Evolutionary conservation across 169 alveolate genomes (phyloP).

Genomic region (Babesia bovis): DNA sequence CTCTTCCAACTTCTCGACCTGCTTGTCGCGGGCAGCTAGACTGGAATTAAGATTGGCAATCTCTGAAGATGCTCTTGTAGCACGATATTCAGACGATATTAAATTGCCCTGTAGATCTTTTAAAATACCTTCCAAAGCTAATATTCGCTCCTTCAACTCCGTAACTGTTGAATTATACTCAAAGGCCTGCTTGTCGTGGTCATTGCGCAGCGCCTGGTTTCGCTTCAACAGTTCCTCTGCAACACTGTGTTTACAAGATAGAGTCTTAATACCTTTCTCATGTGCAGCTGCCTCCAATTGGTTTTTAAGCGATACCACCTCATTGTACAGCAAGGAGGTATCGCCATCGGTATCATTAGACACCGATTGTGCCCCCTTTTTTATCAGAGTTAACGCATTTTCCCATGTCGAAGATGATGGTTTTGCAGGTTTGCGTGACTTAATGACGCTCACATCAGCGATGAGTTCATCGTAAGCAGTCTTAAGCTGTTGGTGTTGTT

Average conservation of each 20-base stretch:
- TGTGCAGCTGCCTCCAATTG: slow-evolving; percentile 40
- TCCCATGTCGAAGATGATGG: slow-evolving; percentile 42
- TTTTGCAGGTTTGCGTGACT: slow-evolving; percentile 19
- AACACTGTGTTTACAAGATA: neutral
- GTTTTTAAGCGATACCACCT: slow-evolving; percentile 41
- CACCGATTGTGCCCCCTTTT: slow-evolving; percentile 18
- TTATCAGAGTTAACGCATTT: slow-evolving; percentile 32
- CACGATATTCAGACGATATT: slow-evolving; percentile 20
- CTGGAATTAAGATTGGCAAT: slow-evolving; percentile 22
- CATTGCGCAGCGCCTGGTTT: slow-evolving; percentile 10
- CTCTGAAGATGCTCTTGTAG: slow-evolving; percentile 16
- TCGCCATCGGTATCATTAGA: slow-evolving; percentile 16
- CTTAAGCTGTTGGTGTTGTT: slow-evolving; percentile 47
- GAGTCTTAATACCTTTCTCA: slow-evolving; percentile 31
- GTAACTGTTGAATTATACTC: slow-evolving; percentile 39
- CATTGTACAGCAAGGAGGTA: slow-evolving; percentile 25
- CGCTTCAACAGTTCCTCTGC: slow-evolving; percentile 38
- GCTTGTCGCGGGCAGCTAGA: slow-evolving; percentile 1
- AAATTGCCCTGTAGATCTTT: slow-evolving; percentile 48
- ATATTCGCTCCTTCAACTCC: slow-evolving; percentile 58
- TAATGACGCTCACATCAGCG: slow-evolving; percentile 40
- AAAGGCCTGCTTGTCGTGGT: slow-evolving; percentile 34
- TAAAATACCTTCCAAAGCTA: slow-evolving; percentile 50
- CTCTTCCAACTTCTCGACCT: slow-evolving; percentile 26
- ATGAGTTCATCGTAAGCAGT: slow-evolving; percentile 44